phyloP scores from a whole-genome alignment of 2,329 filamentous ascomycete species.

The Beauveria varroae region DNA sequence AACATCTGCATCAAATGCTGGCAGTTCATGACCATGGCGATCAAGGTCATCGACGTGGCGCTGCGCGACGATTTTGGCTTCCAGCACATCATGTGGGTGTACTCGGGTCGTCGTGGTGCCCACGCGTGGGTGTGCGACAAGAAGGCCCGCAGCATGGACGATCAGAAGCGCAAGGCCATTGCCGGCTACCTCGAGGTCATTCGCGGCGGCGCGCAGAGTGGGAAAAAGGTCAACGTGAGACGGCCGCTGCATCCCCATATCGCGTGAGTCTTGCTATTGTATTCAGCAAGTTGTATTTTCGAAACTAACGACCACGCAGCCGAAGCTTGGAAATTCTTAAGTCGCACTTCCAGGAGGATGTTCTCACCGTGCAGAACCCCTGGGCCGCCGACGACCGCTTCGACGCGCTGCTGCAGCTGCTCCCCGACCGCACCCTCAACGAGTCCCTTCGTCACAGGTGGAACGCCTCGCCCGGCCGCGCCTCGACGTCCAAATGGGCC shows the following conservation, averaged over 20 bases:
- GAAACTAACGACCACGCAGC: constrained; percentile 27
- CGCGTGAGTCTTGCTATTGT: constrained; percentile 39
- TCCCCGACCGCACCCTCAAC: constrained; percentile 72
- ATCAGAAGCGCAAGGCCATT: constrained; percentile 76
- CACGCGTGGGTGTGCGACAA: constrained; percentile 98
- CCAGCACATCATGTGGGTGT: constrained; percentile 96
- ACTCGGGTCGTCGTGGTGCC: constrained; percentile 90
- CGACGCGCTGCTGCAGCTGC: constrained; percentile 71
- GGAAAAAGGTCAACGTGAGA: constrained; percentile 78
- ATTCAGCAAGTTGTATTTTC: neutral
- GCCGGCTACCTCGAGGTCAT: constrained; percentile 86
- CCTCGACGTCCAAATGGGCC: constrained; percentile 79
- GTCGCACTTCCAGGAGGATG: constrained; percentile 73
- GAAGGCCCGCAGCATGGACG: constrained; percentile 74
- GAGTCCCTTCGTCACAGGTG: constrained; percentile 83
- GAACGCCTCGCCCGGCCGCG: constrained; percentile 71
- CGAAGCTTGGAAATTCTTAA: constrained; percentile 82
- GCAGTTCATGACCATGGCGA: constrained; percentile 96
- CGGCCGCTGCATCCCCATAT: constrained; percentile 88
- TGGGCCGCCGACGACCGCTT: constrained; percentile 65
- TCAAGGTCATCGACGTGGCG: constrained; percentile 83
- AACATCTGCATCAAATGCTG: constrained; percentile 94
- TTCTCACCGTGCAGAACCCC: constrained; percentile 79
- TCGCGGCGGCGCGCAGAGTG: constrained; percentile 76
- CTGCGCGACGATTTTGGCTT: constrained; percentile 94